Base-by-base conservation (phyloP, 1,139 yeast species). In the Lipomyces yarrowii region DNA sequence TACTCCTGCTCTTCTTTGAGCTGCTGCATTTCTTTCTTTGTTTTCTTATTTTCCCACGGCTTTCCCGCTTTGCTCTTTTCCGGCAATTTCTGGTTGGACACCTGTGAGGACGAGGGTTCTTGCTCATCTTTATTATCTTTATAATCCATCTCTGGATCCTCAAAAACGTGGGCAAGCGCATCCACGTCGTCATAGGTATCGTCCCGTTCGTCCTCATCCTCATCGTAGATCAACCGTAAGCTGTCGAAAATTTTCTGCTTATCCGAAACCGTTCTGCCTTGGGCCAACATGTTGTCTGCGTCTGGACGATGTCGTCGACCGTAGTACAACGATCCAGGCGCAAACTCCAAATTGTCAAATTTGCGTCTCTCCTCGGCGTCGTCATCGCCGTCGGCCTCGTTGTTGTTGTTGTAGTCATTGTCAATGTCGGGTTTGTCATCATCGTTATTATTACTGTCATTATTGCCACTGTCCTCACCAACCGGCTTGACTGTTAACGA, bases 151-250 rank as follows among this genome's bases (percentile, higher is more conserved):
- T 56, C 48, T 4, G 61, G 61, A 18, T 58, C 46, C 39, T 64
- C 67, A 83, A 81, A 5, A 79, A 75, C 4, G 83, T 79, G 64
- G 75, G 65, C 74, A 58, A 65, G 56, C 8, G 75, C 80, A 66
- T 88, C 96, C 51, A 88, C 89, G 57, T 89, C 96, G 62, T 86
- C 89, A 74, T 91, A 91, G 0, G 96, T 90, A 72, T 91, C 97
- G 75, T 91, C 97, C 2, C 90, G 87, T 71, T 90, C 96, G 68
- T 82, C 86, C 72, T 90, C 96, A 69, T 89, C 94, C 26, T 86
- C 83, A 60, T 88, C 90, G 72, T 89, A 88, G 68, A 90, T 79
- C 71, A 88, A 76, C 64, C 86, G 78, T 70, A 91, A 79, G 59
- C 88, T 85, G 10, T 84, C 81, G 57, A 90, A 77, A 0, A 91